Evolutionary conservation across 2,329 filamentous ascomycete genomes (phyloP).

Genomic region (Didymella pomorum): DNA sequence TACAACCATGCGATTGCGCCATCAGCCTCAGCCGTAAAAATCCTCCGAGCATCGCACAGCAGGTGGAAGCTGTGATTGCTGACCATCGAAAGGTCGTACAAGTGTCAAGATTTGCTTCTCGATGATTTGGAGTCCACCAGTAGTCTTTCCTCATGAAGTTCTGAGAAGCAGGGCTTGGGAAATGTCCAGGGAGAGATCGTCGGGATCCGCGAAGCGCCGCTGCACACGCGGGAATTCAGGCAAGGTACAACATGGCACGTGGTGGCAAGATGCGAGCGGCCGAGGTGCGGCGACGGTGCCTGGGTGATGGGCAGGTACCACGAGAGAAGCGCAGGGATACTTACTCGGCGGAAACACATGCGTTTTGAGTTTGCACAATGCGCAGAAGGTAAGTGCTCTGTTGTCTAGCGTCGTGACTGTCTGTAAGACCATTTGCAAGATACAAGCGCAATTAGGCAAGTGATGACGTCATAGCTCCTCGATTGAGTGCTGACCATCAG

Average conservation of each 20-base stretch:
- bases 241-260: not conserved
- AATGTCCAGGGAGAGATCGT: conserved; percentile 2
- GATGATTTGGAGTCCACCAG: not conserved
- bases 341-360: conserved; percentile 1
- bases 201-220: conserved; percentile 6
- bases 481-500: conserved; percentile 1
- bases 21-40: not conserved
- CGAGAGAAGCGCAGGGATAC: conserved; percentile 7
- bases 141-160: not conserved
- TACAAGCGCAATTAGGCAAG: not conserved
- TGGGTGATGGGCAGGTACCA: conserved; percentile 20
- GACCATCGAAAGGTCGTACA: not conserved
- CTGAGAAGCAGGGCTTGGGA: no score
- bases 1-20: not conserved
- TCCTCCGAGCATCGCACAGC: not conserved
- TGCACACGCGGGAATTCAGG: not conserved
- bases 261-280: conserved; percentile 6
- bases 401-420: no score
- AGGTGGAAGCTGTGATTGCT: not conserved
- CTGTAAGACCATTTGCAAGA: no score
- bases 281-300: conserved; percentile 14
- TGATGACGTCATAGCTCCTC: conserved; percentile 12
- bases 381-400: no score
- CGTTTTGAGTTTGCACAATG: not conserved
- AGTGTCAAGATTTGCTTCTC: not conserved